phyloP scores from a whole-genome alignment of 2,329 filamentous ascomycete species.

The Aspergillus phoenicis region DNA sequence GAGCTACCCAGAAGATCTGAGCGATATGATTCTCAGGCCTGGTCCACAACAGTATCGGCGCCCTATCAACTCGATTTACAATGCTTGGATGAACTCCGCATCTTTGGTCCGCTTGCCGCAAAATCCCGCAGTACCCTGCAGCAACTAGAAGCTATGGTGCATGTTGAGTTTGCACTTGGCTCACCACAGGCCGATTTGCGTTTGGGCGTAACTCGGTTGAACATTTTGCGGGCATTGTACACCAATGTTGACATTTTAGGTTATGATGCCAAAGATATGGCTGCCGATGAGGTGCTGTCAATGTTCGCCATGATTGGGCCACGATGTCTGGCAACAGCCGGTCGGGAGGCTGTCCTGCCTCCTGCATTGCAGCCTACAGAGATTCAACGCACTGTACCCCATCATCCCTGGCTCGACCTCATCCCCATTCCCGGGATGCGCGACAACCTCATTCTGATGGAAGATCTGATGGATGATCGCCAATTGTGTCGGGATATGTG shows the following conservation, averaged over 20 bases:
- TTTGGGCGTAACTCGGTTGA: conserved; percentile 16
- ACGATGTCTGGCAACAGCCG: background rate
- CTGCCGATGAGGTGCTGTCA: conserved; percentile 8
- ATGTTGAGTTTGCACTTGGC: background rate
- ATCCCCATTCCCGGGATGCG: conserved; percentile 26
- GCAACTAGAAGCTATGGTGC: conserved; percentile 8
- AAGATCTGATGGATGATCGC: conserved; percentile 25
- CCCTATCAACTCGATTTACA: background rate
- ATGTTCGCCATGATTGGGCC: background rate
- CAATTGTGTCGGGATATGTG: conserved; percentile 20
- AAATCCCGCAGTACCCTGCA: background rate
- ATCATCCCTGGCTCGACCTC: conserved; percentile 37
- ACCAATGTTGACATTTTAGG: conserved; percentile 17
- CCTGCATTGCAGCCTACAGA: conserved; percentile 16
- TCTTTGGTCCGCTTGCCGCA: background rate
- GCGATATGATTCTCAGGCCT: background rate
- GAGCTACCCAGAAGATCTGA: background rate
- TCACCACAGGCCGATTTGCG: conserved; percentile 14
- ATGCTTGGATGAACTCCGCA: background rate
- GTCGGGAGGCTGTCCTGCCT: background rate
- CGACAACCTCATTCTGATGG: conserved; percentile 24
- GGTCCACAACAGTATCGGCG: background rate
- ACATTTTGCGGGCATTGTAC: conserved; percentile 17
- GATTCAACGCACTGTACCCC: conserved; percentile 9
- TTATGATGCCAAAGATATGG: conserved; percentile 5